Conservation (phyloP, 192 early-diverging fungal species). For the Lobosporangium transversale region DNA sequence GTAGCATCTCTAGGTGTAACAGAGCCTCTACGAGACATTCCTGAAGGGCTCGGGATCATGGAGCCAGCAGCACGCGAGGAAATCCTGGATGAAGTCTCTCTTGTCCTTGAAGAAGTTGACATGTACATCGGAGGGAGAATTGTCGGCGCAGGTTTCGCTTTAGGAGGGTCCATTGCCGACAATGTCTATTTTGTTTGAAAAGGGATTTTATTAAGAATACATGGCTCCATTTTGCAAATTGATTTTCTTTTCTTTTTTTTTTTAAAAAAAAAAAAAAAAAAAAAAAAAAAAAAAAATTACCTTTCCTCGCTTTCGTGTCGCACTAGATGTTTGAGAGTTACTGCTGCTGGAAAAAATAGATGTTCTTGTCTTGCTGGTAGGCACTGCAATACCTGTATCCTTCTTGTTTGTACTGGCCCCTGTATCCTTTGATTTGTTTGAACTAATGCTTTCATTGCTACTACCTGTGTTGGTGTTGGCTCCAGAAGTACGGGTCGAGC, state of each 20-base stretch:
- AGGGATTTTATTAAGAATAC: too few relatives aligned
- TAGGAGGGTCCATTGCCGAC: constrained; percentile 50
- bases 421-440: constrained; percentile 48
- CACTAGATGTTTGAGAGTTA: constrained; percentile 4
- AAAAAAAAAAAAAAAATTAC: neutral
- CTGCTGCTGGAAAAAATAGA: constrained; percentile 30
- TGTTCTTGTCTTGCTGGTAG: constrained; percentile 28
- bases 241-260: neutral
- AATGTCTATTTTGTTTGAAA: constrained; percentile 25
- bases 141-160: constrained; percentile 41
- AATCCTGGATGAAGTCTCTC: constrained; percentile 23
- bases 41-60: constrained; percentile 49
- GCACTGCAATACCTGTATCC: constrained; percentile 30
- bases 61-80: constrained; percentile 44
- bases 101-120: constrained; percentile 41
- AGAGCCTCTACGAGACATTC: constrained; percentile 24
- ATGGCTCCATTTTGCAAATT: neutral
- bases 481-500: constrained; percentile 13
- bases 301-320: constrained; percentile 48
- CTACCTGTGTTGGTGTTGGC: neutral
- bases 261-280: neutral
- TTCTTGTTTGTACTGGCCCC: constrained; percentile 37
- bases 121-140: constrained; percentile 52
- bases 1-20: constrained; percentile 28
- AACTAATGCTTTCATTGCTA: neutral